A percentile compares a stretch with the other conserved stretches of the same genome.
Conservation (phyloP, 2,329 filamentous ascomycete genomes). For the Microthyrium microscopicum region DNA sequence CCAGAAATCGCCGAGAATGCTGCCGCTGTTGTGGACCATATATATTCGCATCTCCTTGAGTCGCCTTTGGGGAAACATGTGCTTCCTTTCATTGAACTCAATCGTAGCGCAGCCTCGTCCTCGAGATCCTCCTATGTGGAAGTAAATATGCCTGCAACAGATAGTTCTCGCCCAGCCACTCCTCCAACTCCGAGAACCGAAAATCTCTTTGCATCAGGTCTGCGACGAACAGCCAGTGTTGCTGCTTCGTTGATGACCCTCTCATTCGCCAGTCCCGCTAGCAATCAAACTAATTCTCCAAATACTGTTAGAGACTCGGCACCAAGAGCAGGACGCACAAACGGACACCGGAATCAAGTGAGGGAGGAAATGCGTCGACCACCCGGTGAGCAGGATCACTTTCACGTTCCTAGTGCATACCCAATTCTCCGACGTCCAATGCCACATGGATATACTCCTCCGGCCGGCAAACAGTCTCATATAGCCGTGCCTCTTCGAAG, state of each 20-base stretch:
- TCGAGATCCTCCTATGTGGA: slow-evolving; percentile 4
- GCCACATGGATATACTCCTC: slow-evolving; percentile 56
- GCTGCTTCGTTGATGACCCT: slow-evolving; percentile 48
- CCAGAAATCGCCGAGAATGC: slow-evolving; percentile 83
- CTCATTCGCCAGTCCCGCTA: slow-evolving; percentile 30
- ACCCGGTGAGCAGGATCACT: slow-evolving; percentile 59
- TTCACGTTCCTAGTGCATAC: slow-evolving; percentile 48
- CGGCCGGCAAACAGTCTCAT: slow-evolving; percentile 35
- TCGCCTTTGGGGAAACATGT: slow-evolving; percentile 59
- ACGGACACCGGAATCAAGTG: slow-evolving; percentile 1
- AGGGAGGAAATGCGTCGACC: slow-evolving; percentile 44
- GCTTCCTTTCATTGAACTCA: slow-evolving; percentile 57
- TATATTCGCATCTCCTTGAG: slow-evolving; percentile 60
- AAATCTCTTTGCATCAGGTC: slow-evolving; percentile 42
- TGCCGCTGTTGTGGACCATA: slow-evolving; percentile 67
- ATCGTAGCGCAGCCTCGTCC: slow-evolving; percentile 32
- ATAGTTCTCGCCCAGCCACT: slow-evolving; percentile 17
- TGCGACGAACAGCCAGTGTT: slow-evolving; percentile 47
- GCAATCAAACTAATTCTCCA: slow-evolving; percentile 14
- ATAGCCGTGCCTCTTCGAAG: slow-evolving; percentile 63
- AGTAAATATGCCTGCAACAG: slow-evolving; percentile 28
- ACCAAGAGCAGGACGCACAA: not conserved
- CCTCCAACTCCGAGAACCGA: slow-evolving; percentile 36
- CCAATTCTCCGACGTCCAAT: slow-evolving; percentile 60
- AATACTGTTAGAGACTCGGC: slow-evolving; percentile 8